These are phyloP conservation scores for Pontederia paniculata DNA, from an alignment of 176 grass and related monocot genomes.

Conservation along the genomic window DNA sequence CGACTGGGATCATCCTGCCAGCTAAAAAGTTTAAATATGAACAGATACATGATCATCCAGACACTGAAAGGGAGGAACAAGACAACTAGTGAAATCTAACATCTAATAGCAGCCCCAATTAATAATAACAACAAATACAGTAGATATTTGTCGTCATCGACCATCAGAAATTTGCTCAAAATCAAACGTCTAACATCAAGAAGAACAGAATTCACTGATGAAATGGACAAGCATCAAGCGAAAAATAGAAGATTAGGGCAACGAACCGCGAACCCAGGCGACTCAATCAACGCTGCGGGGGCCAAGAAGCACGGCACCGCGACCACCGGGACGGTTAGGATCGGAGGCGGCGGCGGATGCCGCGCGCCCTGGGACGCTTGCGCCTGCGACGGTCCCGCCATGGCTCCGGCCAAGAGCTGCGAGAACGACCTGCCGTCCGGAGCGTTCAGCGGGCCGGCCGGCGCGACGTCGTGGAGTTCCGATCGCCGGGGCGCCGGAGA, in stretches of 20 bases:
- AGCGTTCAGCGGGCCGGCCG: neutral
- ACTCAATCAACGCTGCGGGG: conserved; percentile 30
- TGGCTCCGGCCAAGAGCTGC: conserved; percentile 22
- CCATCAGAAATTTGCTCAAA: neutral
- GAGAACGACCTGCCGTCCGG: conserved; percentile 20
- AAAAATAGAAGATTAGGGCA: conserved; percentile 4
- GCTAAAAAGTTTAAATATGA: too few relatives aligned
- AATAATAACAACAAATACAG: too few relatives aligned
- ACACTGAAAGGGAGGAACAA: too few relatives aligned
- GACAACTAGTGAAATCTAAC: too few relatives aligned
- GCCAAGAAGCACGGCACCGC: conserved; percentile 52
- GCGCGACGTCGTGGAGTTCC: neutral
- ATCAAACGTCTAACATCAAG: neutral
- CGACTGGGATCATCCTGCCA: too few relatives aligned
- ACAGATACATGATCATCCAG: too few relatives aligned
- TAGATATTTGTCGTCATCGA: too few relatives aligned
- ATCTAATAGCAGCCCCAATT: too few relatives aligned
- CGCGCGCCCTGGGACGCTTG: conserved; percentile 16
- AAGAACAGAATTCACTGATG: neutral
- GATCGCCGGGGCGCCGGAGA: neutral
- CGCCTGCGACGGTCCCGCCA: conserved; percentile 16
- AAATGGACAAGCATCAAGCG: neutral
- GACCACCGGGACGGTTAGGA: conserved; percentile 46
- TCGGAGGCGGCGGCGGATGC: conserved; percentile 15
- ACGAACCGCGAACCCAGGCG: conserved; percentile 61